Evolutionary conservation across 495 filamentous ascomycete species (phyloP).

Genomic region (Tetracladium marchalianum): DNA sequence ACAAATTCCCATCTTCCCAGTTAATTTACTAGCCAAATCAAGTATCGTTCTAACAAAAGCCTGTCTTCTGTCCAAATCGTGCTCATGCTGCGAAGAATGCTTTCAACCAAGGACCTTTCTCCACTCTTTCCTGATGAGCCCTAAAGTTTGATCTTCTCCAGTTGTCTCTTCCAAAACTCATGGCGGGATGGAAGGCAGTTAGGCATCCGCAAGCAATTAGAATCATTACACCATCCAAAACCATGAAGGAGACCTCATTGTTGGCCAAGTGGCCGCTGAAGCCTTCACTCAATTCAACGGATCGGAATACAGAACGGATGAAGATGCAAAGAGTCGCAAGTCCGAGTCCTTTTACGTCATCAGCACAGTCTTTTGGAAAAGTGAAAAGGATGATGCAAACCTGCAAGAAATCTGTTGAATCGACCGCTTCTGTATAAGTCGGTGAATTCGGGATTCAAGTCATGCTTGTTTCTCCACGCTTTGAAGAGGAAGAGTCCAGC

Average conservation of each 20-base stretch:
- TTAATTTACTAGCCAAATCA: too few relatives aligned
- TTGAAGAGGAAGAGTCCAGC: constrained; percentile 28
- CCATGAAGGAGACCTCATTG: constrained; percentile 42
- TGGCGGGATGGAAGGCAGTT: constrained; percentile 31
- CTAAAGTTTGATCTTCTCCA: constrained; percentile 18
- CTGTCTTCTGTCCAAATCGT: too few relatives aligned
- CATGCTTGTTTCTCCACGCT: neutral
- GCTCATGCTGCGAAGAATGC: too few relatives aligned
- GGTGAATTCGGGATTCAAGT: constrained; percentile 15
- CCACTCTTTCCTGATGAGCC: constrained; percentile 5
- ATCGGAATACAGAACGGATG: constrained; percentile 24
- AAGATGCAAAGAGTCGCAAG: constrained; percentile 22
- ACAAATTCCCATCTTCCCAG: too few relatives aligned
- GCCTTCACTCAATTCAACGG: constrained; percentile 24
- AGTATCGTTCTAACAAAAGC: too few relatives aligned
- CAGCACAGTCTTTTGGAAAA: constrained; percentile 23
- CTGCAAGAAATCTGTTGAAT: constrained; percentile 6
- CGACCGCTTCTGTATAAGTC: neutral
- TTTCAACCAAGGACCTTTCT: neutral
- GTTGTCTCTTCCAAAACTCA: constrained; percentile 4
- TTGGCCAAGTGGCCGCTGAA: constrained; percentile 30
- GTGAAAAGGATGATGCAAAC: neutral
- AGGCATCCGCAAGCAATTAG: constrained; percentile 32
- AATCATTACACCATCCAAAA: constrained; percentile 50
- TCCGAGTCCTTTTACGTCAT: constrained; percentile 25